A percentile compares a stretch with the other conserved stretches of the same genome.
Evolutionary conservation across 1,284 basidiomycete species (phyloP).

Genomic region (Psilocybe mexicana): DNA sequence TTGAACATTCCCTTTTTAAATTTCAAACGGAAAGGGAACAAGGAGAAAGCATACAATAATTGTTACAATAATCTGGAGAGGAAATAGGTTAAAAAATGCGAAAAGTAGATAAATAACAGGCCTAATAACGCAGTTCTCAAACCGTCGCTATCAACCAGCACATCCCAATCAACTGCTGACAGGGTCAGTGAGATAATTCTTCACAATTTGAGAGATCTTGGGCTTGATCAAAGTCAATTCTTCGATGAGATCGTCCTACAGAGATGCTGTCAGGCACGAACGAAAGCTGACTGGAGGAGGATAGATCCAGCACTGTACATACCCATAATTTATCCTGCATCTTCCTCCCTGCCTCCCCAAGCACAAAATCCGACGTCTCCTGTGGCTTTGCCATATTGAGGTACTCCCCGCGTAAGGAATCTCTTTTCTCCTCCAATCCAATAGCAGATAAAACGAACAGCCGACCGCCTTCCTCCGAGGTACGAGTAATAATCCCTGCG

Average conservation of each 20-base stretch:
- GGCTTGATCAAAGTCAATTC: background rate
- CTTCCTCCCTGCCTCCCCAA: background rate
- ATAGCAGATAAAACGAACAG: background rate
- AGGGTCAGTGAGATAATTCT: too few species aligned
- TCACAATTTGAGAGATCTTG: background rate
- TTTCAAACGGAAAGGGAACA: too few species aligned
- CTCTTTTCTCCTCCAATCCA: background rate
- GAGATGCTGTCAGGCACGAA: too few species aligned
- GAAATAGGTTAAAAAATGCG: too few species aligned
- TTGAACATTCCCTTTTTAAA: too few species aligned
- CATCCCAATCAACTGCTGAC: too few species aligned
- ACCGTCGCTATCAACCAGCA: too few species aligned
- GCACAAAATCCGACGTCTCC: background rate
- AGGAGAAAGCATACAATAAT: too few species aligned
- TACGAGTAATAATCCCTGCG: background rate
- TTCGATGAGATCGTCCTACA: background rate
- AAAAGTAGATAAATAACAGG: too few species aligned
- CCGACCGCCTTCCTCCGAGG: background rate
- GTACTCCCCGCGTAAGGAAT: background rate
- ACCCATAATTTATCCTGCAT: background rate
- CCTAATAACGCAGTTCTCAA: too few species aligned
- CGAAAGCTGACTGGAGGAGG: too few species aligned
- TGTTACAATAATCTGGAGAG: too few species aligned
- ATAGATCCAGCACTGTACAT: background rate
- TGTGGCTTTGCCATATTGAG: background rate